Evolutionary conservation across 2,329 filamentous ascomycete genomes (phyloP).

Genomic region (Parafenestella ontariensis): DNA sequence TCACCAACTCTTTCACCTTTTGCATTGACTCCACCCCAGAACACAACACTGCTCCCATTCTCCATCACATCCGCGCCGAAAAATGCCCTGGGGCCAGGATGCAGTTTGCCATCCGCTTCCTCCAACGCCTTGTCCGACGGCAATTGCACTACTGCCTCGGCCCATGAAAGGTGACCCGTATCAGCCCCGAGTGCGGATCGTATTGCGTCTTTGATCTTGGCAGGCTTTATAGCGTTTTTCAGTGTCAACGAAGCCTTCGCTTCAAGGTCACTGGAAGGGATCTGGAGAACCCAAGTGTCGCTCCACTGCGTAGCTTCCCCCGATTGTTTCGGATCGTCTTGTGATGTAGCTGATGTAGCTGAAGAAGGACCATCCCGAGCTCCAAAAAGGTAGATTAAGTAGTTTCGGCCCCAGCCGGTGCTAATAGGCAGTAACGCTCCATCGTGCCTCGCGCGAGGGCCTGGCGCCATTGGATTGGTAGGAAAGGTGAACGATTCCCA

Average conservation of each 20-base stretch:
- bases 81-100: constrained; percentile 53
- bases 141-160: constrained; percentile 50
- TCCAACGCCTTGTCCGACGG: constrained; percentile 41
- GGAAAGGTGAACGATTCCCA: constrained; percentile 53
- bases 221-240: constrained; percentile 49
- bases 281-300: constrained; percentile 56
- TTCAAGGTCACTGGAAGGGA: constrained; percentile 46
- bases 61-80: constrained; percentile 52
- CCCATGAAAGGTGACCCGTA: constrained; percentile 52
- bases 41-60: constrained; percentile 44
- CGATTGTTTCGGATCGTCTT: constrained; percentile 13
- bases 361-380: constrained; percentile 16
- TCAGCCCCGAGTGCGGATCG: constrained; percentile 50
- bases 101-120: constrained; percentile 50
- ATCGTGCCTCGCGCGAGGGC: constrained; percentile 49
- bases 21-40: constrained; percentile 55
- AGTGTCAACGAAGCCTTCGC: constrained; percentile 28
- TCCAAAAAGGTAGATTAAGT: constrained; percentile 54
- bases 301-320: constrained; percentile 42
- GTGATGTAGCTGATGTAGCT: neutral
- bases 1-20: constrained; percentile 53
- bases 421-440: constrained; percentile 51
- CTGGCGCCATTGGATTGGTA: constrained; percentile 53
- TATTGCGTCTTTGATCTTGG: constrained; percentile 54
- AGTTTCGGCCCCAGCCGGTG: constrained; percentile 55